Percentiles rank a stretch among this genome's conserved stretches.
Conservation (phyloP, 805 yeast genomes). For the Candida dajiaensis region DNA sequence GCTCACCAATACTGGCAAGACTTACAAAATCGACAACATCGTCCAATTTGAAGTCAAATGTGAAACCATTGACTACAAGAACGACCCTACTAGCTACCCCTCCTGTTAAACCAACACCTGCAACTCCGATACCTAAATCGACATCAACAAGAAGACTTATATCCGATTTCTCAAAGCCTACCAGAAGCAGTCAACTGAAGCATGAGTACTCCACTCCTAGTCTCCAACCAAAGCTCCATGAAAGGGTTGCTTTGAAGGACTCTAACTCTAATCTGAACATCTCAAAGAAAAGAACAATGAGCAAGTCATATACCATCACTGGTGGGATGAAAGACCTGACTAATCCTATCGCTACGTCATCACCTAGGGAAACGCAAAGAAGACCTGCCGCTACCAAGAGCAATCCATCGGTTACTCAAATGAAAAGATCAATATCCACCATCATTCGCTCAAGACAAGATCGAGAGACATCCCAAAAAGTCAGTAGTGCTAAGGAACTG, state of each 20-base stretch:
- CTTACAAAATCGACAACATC: conserved; percentile 22
- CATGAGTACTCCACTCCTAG: conserved; percentile 14
- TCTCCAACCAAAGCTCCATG: conserved; percentile 3
- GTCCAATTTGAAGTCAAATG: conserved; percentile 12
- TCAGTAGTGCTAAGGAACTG: conserved; percentile 7
- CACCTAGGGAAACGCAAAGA: conserved; percentile 5
- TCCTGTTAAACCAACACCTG: background rate
- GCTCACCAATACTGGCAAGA: conserved; percentile 18
- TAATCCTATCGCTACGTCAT: conserved; percentile 1
- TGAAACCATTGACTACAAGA: background rate
- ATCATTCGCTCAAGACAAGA: background rate
- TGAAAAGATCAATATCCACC: background rate
- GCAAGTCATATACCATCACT: conserved; percentile 18
- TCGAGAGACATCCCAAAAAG: background rate
- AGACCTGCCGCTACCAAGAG: background rate
- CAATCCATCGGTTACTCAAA: background rate
- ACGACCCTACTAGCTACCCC: background rate
- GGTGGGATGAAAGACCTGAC: conserved; percentile 12
- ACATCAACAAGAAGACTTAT: conserved; percentile 3
- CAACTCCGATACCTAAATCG: background rate
- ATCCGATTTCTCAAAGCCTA: conserved; percentile 13
- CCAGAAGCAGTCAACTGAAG: conserved; percentile 17
- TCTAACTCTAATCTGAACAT: conserved; percentile 5
- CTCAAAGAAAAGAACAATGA: conserved; percentile 12
- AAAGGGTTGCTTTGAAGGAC: background rate